A percentile compares a stretch with the other conserved stretches of the same genome.
These are phyloP conservation scores for Cladosporium sp. DNA, from an alignment of 2,329 filamentous ascomycete species.

Conservation along the genomic window DNA sequence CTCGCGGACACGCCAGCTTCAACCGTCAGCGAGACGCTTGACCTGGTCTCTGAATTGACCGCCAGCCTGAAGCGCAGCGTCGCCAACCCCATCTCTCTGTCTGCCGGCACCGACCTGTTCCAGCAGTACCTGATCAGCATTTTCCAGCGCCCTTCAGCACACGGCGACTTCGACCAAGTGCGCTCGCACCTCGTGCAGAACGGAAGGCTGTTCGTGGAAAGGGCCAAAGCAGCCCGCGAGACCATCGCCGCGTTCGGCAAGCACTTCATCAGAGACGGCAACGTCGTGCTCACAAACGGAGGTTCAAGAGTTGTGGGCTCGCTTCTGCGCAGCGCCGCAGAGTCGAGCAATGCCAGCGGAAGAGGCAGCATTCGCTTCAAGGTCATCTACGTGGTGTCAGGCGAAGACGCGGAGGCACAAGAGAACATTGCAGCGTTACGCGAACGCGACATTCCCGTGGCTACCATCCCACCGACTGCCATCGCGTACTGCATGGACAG, in stretches of 20 bases:
- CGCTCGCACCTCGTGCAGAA: slow-evolving; percentile 82
- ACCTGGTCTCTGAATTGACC: slow-evolving; percentile 77
- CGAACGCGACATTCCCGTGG: slow-evolving; percentile 75
- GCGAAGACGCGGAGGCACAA: slow-evolving; percentile 62
- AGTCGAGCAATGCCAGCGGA: slow-evolving; percentile 54
- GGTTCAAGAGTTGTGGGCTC: slow-evolving; percentile 81
- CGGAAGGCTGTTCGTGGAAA: slow-evolving; percentile 79
- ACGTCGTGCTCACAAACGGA: slow-evolving; percentile 86
- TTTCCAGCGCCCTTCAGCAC: slow-evolving; percentile 53
- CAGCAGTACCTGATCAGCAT: slow-evolving; percentile 86
- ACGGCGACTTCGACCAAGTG: slow-evolving; percentile 77
- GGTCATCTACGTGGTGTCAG: slow-evolving; percentile 69
- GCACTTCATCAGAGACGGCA: slow-evolving; percentile 75
- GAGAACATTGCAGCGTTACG: slow-evolving; percentile 72
- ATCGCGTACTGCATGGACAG: slow-evolving; percentile 77
- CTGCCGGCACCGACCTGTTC: slow-evolving; percentile 93
- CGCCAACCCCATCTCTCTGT: slow-evolving; percentile 86
- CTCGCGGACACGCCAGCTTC: slow-evolving; percentile 77
- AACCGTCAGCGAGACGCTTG: slow-evolving; percentile 92
- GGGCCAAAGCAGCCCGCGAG: slow-evolving; percentile 81
- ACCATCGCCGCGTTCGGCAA: slow-evolving; percentile 79
- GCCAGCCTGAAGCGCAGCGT: slow-evolving; percentile 75
- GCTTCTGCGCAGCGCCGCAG: slow-evolving; percentile 72
- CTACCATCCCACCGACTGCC: slow-evolving; percentile 74
- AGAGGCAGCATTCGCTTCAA: slow-evolving; percentile 69